Percentiles rank a stretch among this genome's conserved stretches.
Conservation (phyloP, 768 basidiomycete genomes). For the Suillus occidentalis region DNA sequence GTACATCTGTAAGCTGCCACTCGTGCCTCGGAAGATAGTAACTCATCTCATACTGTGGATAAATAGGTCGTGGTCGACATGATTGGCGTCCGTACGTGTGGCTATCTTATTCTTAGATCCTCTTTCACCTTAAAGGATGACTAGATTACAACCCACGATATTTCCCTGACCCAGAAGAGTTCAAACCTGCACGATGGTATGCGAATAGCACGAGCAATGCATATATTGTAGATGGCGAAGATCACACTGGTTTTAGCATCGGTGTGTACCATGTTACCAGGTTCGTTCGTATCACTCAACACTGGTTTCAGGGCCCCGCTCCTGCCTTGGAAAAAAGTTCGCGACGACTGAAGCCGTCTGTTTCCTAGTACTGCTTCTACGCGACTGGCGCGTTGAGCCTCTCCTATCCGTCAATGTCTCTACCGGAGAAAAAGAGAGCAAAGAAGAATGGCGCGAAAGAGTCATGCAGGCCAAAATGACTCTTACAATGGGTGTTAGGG, state of each 20-base stretch:
- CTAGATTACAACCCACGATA: slow-evolving; percentile 39
- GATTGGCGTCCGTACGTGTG: slow-evolving; percentile 27
- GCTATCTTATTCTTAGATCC: not conserved
- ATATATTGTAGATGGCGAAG: slow-evolving; percentile 15
- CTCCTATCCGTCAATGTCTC: slow-evolving; percentile 25
- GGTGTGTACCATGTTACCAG: slow-evolving; percentile 13
- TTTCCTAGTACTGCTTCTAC: slow-evolving; percentile 50
- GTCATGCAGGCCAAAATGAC: slow-evolving; percentile 21
- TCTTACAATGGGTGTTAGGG: slow-evolving; percentile 18
- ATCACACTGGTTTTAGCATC: slow-evolving; percentile 24
- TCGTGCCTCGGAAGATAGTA: not conserved
- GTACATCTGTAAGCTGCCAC: slow-evolving; percentile 16
- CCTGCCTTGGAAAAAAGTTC: slow-evolving; percentile 57
- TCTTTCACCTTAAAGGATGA: slow-evolving; percentile 16
- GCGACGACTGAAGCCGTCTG: slow-evolving; percentile 51
- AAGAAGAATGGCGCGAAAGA: slow-evolving; percentile 24
- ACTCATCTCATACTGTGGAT: not conserved
- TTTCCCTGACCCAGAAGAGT: slow-evolving; percentile 38
- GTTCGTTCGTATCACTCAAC: not conserved
- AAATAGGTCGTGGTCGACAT: slow-evolving; percentile 30
- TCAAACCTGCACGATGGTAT: slow-evolving; percentile 40
- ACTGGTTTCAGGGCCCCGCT: slow-evolving; percentile 41
- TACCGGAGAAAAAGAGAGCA: slow-evolving; percentile 16
- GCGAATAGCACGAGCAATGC: slow-evolving; percentile 9
- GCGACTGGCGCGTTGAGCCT: slow-evolving; percentile 54